Conservation (phyloP, 441 rosid species). For the Bruguiera hainesii region DNA sequence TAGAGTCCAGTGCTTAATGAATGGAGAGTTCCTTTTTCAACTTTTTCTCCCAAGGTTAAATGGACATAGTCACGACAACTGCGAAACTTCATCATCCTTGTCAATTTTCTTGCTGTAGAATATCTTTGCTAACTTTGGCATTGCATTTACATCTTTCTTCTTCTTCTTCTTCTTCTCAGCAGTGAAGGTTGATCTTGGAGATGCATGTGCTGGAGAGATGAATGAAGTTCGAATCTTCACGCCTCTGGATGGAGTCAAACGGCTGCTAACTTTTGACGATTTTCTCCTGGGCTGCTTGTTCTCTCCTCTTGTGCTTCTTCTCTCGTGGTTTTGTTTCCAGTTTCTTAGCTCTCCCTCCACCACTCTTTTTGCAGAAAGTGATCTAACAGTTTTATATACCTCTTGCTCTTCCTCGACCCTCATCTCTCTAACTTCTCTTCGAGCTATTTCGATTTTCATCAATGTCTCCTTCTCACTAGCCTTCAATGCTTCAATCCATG, state of each 20-base stretch:
- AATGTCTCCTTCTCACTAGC: constrained; percentile 65
- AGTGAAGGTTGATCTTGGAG: constrained; percentile 37
- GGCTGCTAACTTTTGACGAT: constrained; percentile 33
- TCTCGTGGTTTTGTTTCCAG: constrained; percentile 32
- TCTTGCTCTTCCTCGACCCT: constrained; percentile 53
- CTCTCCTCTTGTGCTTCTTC: constrained; percentile 23
- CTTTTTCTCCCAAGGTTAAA: neutral
- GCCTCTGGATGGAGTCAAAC: constrained; percentile 40
- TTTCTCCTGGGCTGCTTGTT: constrained; percentile 30
- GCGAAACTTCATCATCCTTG: neutral
- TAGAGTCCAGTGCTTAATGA: too few species aligned
- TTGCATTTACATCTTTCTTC: constrained; percentile 12
- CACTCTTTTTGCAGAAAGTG: constrained; percentile 45
- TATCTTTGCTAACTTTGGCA: neutral
- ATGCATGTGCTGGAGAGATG: constrained; percentile 40
- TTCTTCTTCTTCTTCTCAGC: constrained; percentile 49
- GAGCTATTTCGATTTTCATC: constrained; percentile 54
- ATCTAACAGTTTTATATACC: constrained; percentile 38
- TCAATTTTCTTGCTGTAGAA: constrained; percentile 1
- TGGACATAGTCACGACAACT: neutral
- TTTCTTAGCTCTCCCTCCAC: constrained; percentile 41
- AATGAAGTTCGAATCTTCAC: constrained; percentile 41
- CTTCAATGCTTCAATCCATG: constrained; percentile 83
- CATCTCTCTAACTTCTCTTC: constrained; percentile 41
- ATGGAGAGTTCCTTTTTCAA: too few species aligned